These are phyloP conservation scores for Phanerochaete carnosa DNA, from an alignment of 768 basidiomycete species.

Conservation along the genomic window DNA sequence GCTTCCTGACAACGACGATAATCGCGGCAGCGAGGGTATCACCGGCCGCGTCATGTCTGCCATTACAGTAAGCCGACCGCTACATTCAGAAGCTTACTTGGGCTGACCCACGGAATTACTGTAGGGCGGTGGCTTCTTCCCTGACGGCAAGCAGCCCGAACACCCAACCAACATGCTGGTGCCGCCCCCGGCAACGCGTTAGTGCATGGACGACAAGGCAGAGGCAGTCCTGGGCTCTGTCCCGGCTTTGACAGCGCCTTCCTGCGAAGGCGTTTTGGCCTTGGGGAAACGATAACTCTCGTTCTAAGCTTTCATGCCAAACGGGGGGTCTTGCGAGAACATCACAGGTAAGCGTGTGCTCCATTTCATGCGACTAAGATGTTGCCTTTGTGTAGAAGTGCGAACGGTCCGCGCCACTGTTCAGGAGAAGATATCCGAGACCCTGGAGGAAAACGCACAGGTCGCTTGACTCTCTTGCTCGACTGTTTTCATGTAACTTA, in stretches of 20 bases:
- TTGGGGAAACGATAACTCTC: too few relatives aligned
- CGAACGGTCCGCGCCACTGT: not conserved
- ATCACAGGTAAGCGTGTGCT: too few relatives aligned
- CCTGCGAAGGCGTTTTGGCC: too few relatives aligned
- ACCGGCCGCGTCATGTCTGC: constrained; percentile 2
- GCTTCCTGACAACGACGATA: constrained; percentile 3
- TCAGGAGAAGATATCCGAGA: not conserved
- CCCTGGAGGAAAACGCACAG: not conserved
- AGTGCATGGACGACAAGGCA: too few relatives aligned
- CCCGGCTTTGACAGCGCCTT: too few relatives aligned
- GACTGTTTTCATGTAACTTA: not conserved
- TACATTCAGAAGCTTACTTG: too few relatives aligned
- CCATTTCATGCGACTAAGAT: too few relatives aligned
- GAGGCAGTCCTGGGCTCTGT: too few relatives aligned
- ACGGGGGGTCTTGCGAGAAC: too few relatives aligned
- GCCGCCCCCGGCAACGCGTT: not conserved
- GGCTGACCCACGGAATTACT: too few relatives aligned
- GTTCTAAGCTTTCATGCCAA: too few relatives aligned
- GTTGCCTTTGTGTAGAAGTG: too few relatives aligned
- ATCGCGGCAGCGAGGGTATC: constrained; percentile 1
- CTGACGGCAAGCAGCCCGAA: not conserved
- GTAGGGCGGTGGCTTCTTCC: not conserved
- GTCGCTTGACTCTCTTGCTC: not conserved
- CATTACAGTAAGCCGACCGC: not conserved
- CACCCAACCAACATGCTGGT: not conserved